These are phyloP conservation scores for Fusarium mundagurra DNA, from an alignment of 2,329 filamentous ascomycete genomes.

Conservation along the genomic window DNA sequence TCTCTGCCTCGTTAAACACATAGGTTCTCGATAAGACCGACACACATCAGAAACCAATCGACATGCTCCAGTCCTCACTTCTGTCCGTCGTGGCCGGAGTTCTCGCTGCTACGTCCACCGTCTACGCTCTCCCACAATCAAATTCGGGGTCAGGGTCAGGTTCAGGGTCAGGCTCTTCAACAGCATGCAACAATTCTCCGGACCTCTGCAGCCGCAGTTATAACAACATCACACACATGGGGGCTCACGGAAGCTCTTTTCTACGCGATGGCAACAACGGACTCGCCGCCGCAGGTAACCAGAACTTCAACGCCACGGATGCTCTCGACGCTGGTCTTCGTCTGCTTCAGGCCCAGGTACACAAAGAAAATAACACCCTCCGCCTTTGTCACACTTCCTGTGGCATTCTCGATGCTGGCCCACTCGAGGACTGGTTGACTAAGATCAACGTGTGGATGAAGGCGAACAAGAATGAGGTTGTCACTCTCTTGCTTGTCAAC, in stretches of 20 bases:
- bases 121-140: conserved; percentile 40
- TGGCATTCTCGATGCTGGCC: conserved; percentile 73
- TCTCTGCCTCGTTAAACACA: neutral
- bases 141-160: conserved; percentile 32
- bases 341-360: conserved; percentile 77
- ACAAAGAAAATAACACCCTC: conserved; percentile 67
- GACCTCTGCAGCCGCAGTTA: conserved; percentile 76
- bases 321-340: conserved; percentile 78
- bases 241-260: conserved; percentile 80
- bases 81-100: conserved; percentile 32
- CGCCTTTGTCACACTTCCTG: conserved; percentile 78
- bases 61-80: conserved; percentile 39
- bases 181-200: conserved; percentile 84
- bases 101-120: conserved; percentile 35
- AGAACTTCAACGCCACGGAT: conserved; percentile 76
- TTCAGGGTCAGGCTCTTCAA: conserved; percentile 32
- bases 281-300: conserved; percentile 74
- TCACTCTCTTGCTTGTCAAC: conserved; percentile 80
- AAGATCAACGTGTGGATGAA: conserved; percentile 76
- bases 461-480: conserved; percentile 75
- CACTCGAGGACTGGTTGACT: conserved; percentile 70
- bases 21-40: neutral
- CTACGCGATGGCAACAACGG: conserved; percentile 68
- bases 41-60: neutral
- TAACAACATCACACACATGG: conserved; percentile 80